Base-by-base conservation (phyloP, 2,329 filamentous ascomycete species). In the Cladosporium sp. region DNA sequence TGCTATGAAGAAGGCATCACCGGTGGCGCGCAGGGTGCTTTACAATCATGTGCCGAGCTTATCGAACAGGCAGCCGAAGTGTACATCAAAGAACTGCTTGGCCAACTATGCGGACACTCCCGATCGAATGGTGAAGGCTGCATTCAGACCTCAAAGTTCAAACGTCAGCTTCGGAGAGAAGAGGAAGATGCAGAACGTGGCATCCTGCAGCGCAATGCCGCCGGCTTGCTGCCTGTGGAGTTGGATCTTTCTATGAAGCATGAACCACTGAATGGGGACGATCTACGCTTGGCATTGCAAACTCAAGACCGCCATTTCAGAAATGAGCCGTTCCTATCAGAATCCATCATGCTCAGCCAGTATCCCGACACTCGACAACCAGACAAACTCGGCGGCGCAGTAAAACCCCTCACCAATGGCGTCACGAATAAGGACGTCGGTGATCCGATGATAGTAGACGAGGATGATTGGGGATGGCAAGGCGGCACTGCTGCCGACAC, bases 141-240 rank as follows among this genome's bases (percentile, higher is more conserved):
- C 49, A 80, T 96, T 52, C 85, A 90, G 65, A 95, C 89, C 2
- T 79, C 84, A 57, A 84, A 82, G 52, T 96, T 92, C 68, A 82
- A 82, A 55, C 78, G 79, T 52, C 86, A 88, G 64, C 75, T 95
- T 9, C 80, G 82, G 49, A 75, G 76, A 40, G 91, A 96, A 66
- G 90, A 95, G 64, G 78, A 85, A 38, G 79, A 82, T 0, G 83
- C 80, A 20, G 78, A 82, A 35, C 77, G 82, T n/a, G 89, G 90
- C 4, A 86, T 91, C 59, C 67, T 94, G 1, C 74, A 79, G 15
- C 78, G 88, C 57, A 87, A 90, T 52, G 84, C 86, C 53, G 84
- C 80, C 41, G 90, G 90, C 1, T 69, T 95, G 22, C 71, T 96
- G 5, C 92, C 91, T 0, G 73, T 90, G 30, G 90, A 96, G 67